phyloP scores from a whole-genome alignment of 768 basidiomycete genomes.

The Xerocomellus amylosporus region DNA sequence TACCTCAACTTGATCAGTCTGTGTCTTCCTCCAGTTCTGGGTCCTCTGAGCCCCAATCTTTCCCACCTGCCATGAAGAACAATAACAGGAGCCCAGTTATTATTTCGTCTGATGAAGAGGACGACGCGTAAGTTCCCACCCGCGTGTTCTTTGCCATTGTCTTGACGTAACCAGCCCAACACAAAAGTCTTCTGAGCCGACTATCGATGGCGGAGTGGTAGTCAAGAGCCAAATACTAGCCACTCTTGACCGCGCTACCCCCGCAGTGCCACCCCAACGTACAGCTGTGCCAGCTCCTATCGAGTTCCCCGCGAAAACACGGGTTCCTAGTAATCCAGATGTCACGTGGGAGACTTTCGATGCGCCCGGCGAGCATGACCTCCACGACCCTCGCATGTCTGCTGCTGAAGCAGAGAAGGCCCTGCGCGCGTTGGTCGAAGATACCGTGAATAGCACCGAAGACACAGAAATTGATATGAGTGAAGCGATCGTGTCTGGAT shows the following conservation, averaged over 20 bases:
- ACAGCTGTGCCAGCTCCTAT: conserved; percentile 33
- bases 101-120: conserved; percentile 35
- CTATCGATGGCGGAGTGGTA: background rate
- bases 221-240: conserved; percentile 19
- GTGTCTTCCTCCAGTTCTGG: conserved; percentile 25
- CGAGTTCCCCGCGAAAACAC: conserved; percentile 23
- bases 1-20: conserved; percentile 14
- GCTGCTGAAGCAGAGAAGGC: conserved; percentile 71
- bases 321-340: conserved; percentile 12
- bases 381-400: conserved; percentile 35
- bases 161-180: conserved; percentile 12
- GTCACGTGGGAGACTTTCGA: conserved; percentile 33
- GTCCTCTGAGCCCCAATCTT: conserved; percentile 21
- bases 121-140: conserved; percentile 6
- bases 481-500: conserved; percentile 74
- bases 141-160: background rate
- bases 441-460: conserved; percentile 55
- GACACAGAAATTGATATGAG: conserved; percentile 49
- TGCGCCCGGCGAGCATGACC: conserved; percentile 21
- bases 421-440: conserved; percentile 71
- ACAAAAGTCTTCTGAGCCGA: background rate
- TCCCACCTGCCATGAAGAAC: conserved; percentile 5
- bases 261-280: conserved; percentile 12
- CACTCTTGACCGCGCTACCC: conserved; percentile 25
- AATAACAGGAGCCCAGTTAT: conserved; percentile 15